Evolutionary conservation across 148 eudicot species (phyloP), one percentile per base, ranked within the genome.

Genomic region (Drosera capensis): DNA sequence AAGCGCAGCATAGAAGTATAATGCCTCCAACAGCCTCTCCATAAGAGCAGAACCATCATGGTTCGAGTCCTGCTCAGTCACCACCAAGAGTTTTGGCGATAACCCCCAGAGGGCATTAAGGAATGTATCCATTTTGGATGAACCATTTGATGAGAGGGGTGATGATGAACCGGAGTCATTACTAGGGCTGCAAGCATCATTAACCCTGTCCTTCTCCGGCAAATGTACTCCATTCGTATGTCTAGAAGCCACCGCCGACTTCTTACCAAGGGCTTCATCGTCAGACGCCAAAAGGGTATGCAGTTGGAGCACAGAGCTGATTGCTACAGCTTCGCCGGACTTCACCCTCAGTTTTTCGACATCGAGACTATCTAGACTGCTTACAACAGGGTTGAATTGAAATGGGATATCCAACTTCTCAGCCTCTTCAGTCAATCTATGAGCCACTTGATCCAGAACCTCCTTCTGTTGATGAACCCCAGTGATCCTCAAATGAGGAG

Each of bases 401-500:
- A 90, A 90, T 13, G 97, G 93, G 23, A 90, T 65, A 66, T 90
- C 97, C 45, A 84, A 56, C 55, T 78, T 90, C 51, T 90, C 97
- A 4, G 97, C 97, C 54, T 90, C 97, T 51, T 80, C 72, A 13
- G 56, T 84, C 54, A 90, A 62, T 5, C 67, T 52, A 56, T 68
- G 75, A 49, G 95, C 97, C 59, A 80, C 73, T 63, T 78, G 84
- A 2, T 84, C 87, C 49, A 90, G 54, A 3, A 80, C 80, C 62
- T 80, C 87, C 58, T 80, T 90, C 20, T 75, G 75, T 2, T 63
- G 75, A 56, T 90, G 84, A 47, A 90, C 72, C 12, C 93, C 95
- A 0, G 97, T 90, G 43, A 90, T 90, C 23, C 93, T 80, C 67
- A 90, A 68, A 71, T 88, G 97, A 8, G 97, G 97, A 1, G 93